These are phyloP conservation scores for Fusarium pseudograminearum DNA, from an alignment of 2,329 filamentous ascomycete species.

Conservation along the genomic window DNA sequence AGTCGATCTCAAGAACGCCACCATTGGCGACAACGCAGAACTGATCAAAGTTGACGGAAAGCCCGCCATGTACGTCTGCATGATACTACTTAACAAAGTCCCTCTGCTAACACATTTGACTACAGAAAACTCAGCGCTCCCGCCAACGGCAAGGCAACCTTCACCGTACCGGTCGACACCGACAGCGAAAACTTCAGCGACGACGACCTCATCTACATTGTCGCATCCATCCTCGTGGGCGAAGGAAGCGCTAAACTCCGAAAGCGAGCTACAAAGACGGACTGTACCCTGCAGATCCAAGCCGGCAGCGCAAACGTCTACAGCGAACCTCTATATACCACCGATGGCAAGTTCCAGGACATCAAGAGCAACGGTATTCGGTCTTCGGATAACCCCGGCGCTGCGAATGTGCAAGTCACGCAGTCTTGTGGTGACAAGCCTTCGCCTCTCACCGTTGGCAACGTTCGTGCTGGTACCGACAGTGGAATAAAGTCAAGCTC, in stretches of 20 bases:
- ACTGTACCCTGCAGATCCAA: slow-evolving; percentile 28
- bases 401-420: slow-evolving; percentile 27
- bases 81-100: too few species aligned
- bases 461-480: slow-evolving; percentile 29
- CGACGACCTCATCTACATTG: slow-evolving; percentile 26
- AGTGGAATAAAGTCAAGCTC: slow-evolving; percentile 28
- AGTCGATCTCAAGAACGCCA: slow-evolving; percentile 31
- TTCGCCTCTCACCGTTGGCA: slow-evolving; percentile 28
- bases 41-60: slow-evolving; percentile 29
- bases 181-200: slow-evolving; percentile 15
- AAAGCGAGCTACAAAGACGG: slow-evolving; percentile 23
- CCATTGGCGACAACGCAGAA: slow-evolving; percentile 31
- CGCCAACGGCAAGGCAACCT: slow-evolving; percentile 28
- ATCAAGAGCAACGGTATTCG: slow-evolving; percentile 28
- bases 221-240: slow-evolving; percentile 34
- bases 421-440: slow-evolving; percentile 30
- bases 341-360: slow-evolving; percentile 33
- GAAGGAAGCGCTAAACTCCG: slow-evolving; percentile 33
- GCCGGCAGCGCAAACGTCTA: slow-evolving; percentile 31
- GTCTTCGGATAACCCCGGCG: slow-evolving; percentile 24
- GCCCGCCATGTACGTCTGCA: slow-evolving; percentile 22
- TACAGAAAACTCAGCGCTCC: slow-evolving; percentile 29
- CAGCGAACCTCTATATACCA: slow-evolving; percentile 26
- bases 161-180: slow-evolving; percentile 20
- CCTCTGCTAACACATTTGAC: not conserved